These are phyloP conservation scores for Penicillium sp. DNA, from an alignment of 2,329 filamentous ascomycete genomes.

Conservation along the genomic window DNA sequence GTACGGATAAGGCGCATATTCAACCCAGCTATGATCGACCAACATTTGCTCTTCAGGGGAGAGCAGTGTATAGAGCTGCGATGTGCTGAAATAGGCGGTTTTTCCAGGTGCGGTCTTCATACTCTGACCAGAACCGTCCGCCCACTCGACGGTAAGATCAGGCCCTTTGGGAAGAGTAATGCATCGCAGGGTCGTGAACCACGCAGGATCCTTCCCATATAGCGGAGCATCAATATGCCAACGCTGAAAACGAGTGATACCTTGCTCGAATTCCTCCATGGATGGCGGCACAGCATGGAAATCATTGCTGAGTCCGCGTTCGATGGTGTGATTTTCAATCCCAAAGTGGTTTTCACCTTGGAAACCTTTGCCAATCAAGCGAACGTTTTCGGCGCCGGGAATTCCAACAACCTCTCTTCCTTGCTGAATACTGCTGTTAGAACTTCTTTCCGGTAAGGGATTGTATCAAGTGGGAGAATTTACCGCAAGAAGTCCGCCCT, in stretches of 20 bases:
- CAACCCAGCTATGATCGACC: constrained; percentile 48
- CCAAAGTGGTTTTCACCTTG: constrained; percentile 11
- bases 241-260: constrained; percentile 48
- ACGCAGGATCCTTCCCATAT: constrained; percentile 43
- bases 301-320: constrained; percentile 19
- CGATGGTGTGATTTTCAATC: constrained; percentile 13
- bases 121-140: constrained; percentile 33
- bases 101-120: neutral
- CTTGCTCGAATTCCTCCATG: constrained; percentile 38
- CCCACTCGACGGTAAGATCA: constrained; percentile 43
- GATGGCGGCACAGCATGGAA: constrained; percentile 35
- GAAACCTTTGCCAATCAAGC: neutral
- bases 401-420: neutral
- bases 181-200: constrained; percentile 46
- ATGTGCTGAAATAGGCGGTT: neutral
- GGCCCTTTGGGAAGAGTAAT: constrained; percentile 40
- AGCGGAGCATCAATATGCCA: constrained; percentile 54
- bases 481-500: neutral
- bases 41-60: constrained; percentile 42
- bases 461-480: neutral
- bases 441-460: neutral
- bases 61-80: constrained; percentile 30
- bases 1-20: constrained; percentile 49
- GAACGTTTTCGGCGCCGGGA: neutral
- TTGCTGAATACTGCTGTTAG: neutral